Conservation (phyloP, 495 filamentous ascomycete species). For the Penicillium pulvis region DNA sequence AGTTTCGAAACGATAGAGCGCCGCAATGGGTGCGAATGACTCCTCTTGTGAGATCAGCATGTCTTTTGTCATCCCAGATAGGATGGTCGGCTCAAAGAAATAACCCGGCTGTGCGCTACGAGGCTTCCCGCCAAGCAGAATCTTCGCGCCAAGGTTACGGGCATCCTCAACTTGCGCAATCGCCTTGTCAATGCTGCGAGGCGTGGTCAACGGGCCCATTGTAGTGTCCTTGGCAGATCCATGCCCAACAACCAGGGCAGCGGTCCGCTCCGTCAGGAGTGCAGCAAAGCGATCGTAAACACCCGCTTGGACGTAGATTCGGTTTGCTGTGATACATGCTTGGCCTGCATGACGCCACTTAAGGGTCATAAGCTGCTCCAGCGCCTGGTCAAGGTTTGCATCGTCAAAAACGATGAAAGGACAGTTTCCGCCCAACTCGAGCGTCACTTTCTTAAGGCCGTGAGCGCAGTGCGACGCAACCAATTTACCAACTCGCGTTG, state of each 20-base stretch:
- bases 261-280: slow-evolving; percentile 55
- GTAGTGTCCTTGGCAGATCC: slow-evolving; percentile 59
- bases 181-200: slow-evolving; percentile 64
- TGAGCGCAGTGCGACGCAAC: slow-evolving; percentile 60
- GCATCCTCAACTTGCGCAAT: slow-evolving; percentile 65
- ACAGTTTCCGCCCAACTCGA: slow-evolving; percentile 76
- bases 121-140: slow-evolving; percentile 60
- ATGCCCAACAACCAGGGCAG: slow-evolving; percentile 64
- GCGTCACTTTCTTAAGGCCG: slow-evolving; percentile 69
- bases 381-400: slow-evolving; percentile 65
- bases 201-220: slow-evolving; percentile 69
- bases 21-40: slow-evolving; percentile 69
- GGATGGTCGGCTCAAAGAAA: slow-evolving; percentile 74
- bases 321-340: slow-evolving; percentile 74
- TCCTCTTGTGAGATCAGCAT: slow-evolving; percentile 72
- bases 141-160: slow-evolving; percentile 56
- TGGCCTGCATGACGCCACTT: slow-evolving; percentile 73
- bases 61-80: slow-evolving; percentile 59
- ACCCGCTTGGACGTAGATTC: slow-evolving; percentile 66
- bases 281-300: slow-evolving; percentile 57
- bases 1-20: slow-evolving; percentile 68
- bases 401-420: slow-evolving; percentile 77
- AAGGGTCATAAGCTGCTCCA: slow-evolving; percentile 58
- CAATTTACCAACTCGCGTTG: slow-evolving; percentile 63
- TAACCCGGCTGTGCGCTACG: slow-evolving; percentile 54